phyloP scores from a whole-genome alignment of 2,329 filamentous ascomycete species.

The Fusarium begoniae region DNA sequence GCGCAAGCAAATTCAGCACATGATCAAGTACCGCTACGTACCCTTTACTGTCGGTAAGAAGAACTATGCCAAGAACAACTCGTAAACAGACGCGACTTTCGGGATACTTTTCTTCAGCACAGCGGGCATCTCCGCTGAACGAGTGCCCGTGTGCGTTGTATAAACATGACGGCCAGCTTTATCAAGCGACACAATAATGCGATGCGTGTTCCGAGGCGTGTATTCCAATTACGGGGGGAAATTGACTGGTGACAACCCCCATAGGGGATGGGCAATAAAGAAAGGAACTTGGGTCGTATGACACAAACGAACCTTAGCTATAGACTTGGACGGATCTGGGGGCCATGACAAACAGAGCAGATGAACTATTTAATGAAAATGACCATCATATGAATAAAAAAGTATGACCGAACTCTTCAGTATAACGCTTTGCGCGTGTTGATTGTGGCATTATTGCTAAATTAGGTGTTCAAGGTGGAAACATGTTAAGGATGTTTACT shows the following conservation, averaged over 20 bases:
- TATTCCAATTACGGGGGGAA: constrained; percentile 36
- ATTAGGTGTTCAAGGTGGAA: not conserved
- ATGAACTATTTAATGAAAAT: constrained; percentile 43
- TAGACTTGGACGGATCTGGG: constrained; percentile 39
- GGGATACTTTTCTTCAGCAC: constrained; percentile 34
- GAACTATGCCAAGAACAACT: constrained; percentile 74
- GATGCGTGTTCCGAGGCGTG: constrained; percentile 34
- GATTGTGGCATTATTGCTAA: not conserved
- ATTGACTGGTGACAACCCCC: constrained; percentile 23
- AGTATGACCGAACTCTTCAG: not conserved
- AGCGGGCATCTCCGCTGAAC: constrained; percentile 7
- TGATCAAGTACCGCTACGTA: constrained; percentile 99
- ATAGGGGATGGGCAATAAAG: constrained; percentile 27
- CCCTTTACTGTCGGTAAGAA: constrained; percentile 93
- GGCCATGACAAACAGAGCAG: constrained; percentile 26
- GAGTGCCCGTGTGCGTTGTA: constrained; percentile 39
- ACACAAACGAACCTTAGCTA: constrained; percentile 22
- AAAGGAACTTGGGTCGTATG: constrained; percentile 7
- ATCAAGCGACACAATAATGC: constrained; percentile 41
- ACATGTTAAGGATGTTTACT: not conserved
- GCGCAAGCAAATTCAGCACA: constrained; percentile 99
- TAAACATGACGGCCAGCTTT: constrained; percentile 38
- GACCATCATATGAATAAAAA: constrained; percentile 22
- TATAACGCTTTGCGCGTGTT: not conserved
- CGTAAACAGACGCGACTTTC: constrained; percentile 40